Evolutionary conservation across 257 asterid species (phyloP).

Genomic region (Orobanche coerulescens): DNA sequence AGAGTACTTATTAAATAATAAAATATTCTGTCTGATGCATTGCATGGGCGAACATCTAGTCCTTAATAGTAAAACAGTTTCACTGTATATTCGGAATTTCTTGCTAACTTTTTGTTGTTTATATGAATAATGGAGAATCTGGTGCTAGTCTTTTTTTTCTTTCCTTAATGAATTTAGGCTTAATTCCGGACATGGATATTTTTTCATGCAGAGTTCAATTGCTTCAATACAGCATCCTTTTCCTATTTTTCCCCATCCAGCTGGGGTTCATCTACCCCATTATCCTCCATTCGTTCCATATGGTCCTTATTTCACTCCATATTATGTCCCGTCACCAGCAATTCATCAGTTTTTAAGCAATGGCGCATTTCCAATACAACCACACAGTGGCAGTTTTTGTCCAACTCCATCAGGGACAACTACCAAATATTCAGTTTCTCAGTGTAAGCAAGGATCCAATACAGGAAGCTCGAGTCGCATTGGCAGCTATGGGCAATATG

Average conservation of each 20-base stretch:
- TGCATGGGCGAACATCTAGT: too few relatives aligned
- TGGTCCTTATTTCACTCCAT: slow-evolving; percentile 45
- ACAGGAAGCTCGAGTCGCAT: slow-evolving; percentile 33
- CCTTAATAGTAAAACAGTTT: background rate
- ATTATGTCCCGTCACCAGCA: slow-evolving; percentile 36
- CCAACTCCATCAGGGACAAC: slow-evolving; percentile 41
- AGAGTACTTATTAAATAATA: too few relatives aligned
- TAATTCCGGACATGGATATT: background rate
- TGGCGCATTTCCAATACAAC: slow-evolving; percentile 46
- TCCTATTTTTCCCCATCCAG: slow-evolving; percentile 43
- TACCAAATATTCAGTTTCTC: slow-evolving; percentile 44
- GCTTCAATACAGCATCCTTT: slow-evolving; percentile 43
- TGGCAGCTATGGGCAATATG: slow-evolving; percentile 40
- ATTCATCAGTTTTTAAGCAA: slow-evolving; percentile 43
- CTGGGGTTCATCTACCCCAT: slow-evolving; percentile 50
- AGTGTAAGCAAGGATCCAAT: slow-evolving; percentile 41
- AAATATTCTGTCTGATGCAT: too few relatives aligned
- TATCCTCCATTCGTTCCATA: slow-evolving; percentile 46
- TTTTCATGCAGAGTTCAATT: slow-evolving; percentile 38
- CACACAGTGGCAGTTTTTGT: slow-evolving; percentile 40
- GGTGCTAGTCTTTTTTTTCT: background rate
- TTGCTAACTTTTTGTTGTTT: background rate
- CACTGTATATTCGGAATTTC: background rate
- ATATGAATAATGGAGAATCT: background rate
- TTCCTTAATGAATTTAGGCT: too few relatives aligned